phyloP scores from a whole-genome alignment of 495 filamentous ascomycete genomes.

The Talaromyces thailandensis region DNA sequence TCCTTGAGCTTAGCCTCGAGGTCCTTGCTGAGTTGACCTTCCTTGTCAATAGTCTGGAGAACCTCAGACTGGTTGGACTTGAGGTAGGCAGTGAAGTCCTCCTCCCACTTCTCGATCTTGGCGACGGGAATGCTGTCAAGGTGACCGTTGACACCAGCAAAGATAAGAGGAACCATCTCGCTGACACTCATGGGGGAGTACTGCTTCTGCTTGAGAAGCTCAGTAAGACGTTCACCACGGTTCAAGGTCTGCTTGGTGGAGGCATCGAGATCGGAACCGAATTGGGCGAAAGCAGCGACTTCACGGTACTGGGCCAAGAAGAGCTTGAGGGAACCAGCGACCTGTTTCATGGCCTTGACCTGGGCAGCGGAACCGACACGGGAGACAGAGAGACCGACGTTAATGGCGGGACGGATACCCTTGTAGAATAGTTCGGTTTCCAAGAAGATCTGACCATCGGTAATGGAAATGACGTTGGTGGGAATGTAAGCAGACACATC shows the following conservation, averaged over 20 bases:
- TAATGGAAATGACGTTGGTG: slow-evolving; percentile 99
- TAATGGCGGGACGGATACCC: slow-evolving; percentile 99
- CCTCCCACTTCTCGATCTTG: slow-evolving; percentile 86
- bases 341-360: slow-evolving; percentile 99
- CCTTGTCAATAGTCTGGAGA: slow-evolving; percentile 82
- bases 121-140: slow-evolving; percentile 78
- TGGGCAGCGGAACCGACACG: slow-evolving; percentile 99
- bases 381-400: slow-evolving; percentile 99
- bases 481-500: slow-evolving; percentile 99
- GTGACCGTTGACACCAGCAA: slow-evolving; percentile 95
- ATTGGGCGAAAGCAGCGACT: slow-evolving; percentile 98
- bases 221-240: slow-evolving; percentile 98
- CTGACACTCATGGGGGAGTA: slow-evolving; percentile 98
- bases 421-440: slow-evolving; percentile 99
- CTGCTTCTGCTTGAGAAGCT: slow-evolving; percentile 99
- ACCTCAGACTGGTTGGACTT: slow-evolving; percentile 82
- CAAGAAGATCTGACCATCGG: slow-evolving; percentile 99
- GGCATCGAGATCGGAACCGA: slow-evolving; percentile 99
- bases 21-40: slow-evolving; percentile 93
- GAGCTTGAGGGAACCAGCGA: slow-evolving; percentile 97
- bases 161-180: slow-evolving; percentile 99
- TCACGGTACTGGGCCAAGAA: slow-evolving; percentile 99
- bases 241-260: slow-evolving; percentile 96
- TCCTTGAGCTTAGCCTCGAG: slow-evolving; percentile 82
- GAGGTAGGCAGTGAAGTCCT: slow-evolving; percentile 86